Evolutionary conservation across 179 eudicot genomes (phyloP).

Genomic region (Silene noctiflora): DNA sequence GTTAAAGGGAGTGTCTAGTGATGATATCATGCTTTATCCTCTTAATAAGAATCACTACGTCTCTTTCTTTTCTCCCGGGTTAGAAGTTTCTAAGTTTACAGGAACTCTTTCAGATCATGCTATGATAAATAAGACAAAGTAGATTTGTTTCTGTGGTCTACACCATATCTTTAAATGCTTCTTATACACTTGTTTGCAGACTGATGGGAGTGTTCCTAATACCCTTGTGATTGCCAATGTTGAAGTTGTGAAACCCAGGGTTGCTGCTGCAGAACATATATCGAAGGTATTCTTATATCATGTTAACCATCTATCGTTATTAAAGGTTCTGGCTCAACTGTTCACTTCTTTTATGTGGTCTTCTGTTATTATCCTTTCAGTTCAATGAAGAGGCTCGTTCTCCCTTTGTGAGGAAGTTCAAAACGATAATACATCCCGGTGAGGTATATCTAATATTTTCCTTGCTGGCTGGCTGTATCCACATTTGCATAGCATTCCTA

Average conservation of each 20-base stretch:
- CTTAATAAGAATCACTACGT: too few relatives aligned
- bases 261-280: slow-evolving; percentile 98
- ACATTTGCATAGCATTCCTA: neutral
- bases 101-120: too few relatives aligned
- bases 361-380: slow-evolving; percentile 38
- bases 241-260: slow-evolving; percentile 90
- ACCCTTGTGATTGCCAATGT: slow-evolving; percentile 93
- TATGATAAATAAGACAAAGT: neutral
- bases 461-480: neutral
- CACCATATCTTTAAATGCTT: neutral
- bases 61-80: too few relatives aligned
- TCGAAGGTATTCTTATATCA: slow-evolving; percentile 51
- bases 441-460: slow-evolving; percentile 53
- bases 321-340: neutral
- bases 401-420: slow-evolving; percentile 86
- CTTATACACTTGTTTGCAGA: slow-evolving; percentile 40
- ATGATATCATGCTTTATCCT: too few relatives aligned
- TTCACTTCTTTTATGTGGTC: neutral
- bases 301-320: neutral
- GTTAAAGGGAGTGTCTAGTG: neutral
- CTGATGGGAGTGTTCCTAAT: slow-evolving; percentile 96
- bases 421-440: slow-evolving; percentile 95
- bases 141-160: neutral
- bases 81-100: too few relatives aligned
- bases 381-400: slow-evolving; percentile 97